Conservation (phyloP, 441 rosid genomes). For the Adansonia grandidieri region DNA sequence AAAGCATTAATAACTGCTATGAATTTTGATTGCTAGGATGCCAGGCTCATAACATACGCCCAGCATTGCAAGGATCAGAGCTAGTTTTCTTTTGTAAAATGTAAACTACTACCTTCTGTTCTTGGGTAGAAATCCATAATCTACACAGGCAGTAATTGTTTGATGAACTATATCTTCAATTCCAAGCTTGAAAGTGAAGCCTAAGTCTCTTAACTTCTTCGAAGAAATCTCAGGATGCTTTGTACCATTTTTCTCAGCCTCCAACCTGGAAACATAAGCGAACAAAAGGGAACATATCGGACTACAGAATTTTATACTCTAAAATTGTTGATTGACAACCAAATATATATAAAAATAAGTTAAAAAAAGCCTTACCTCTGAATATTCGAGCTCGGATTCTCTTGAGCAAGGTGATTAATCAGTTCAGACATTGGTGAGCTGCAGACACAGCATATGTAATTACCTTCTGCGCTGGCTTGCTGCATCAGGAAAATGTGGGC, state of each 20-base stretch:
- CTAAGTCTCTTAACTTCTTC: constrained; percentile 61
- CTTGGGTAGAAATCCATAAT: constrained; percentile 44
- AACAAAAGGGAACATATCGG: neutral
- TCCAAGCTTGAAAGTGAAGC: constrained; percentile 59
- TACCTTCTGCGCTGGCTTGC: constrained; percentile 55
- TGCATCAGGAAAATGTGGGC: constrained; percentile 82
- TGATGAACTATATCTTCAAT: constrained; percentile 55
- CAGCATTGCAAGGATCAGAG: neutral
- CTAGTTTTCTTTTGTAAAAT: neutral
- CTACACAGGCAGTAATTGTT: constrained; percentile 47
- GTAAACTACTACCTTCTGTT: constrained; percentile 10
- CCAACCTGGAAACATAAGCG: constrained; percentile 35
- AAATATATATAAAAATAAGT: neutral
- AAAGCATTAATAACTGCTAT: constrained; percentile 24
- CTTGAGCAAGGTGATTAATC: constrained; percentile 44
- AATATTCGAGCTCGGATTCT: constrained; percentile 38
- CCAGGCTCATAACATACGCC: constrained; percentile 25
- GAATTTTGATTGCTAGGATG: constrained; percentile 22
- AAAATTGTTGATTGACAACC: neutral
- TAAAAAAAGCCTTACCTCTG: constrained; percentile 37
- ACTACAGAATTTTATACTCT: neutral
- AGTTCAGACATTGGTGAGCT: constrained; percentile 52
- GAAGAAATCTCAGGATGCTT: constrained; percentile 66
- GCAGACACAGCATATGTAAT: constrained; percentile 57
- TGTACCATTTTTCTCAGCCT: constrained; percentile 33